Evolutionary conservation across 805 yeast genomes (phyloP).

Genomic region (Ogataea sp.): DNA sequence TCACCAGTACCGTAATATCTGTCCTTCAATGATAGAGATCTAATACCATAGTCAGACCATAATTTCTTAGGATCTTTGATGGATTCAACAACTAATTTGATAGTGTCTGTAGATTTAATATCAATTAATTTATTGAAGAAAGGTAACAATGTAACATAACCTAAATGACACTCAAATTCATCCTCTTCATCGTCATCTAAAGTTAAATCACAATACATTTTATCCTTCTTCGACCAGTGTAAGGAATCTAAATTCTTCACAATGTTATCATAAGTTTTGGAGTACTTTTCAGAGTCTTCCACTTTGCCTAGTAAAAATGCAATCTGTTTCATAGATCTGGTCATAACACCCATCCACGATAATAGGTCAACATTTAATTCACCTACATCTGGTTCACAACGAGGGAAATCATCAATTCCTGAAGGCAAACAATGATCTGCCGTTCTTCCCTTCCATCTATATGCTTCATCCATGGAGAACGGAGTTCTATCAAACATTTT

Average conservation of each 20-base stretch:
- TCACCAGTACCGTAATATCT: constrained; percentile 66
- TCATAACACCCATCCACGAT: constrained; percentile 92
- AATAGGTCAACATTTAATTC: constrained; percentile 87
- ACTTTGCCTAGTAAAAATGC: constrained; percentile 52
- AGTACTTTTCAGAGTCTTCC: constrained; percentile 52
- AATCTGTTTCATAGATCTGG: constrained; percentile 68
- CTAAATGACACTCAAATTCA: constrained; percentile 72
- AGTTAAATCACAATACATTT: constrained; percentile 76
- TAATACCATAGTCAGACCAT: constrained; percentile 72
- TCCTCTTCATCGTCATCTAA: constrained; percentile 68
- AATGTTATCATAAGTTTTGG: constrained; percentile 46
- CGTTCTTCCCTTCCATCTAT: constrained; percentile 92
- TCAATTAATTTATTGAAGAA: constrained; percentile 64
- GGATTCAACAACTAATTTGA: constrained; percentile 45
- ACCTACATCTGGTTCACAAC: constrained; percentile 79
- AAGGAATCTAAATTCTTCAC: constrained; percentile 56
- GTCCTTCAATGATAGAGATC: constrained; percentile 70
- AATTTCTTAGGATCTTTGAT: constrained; percentile 65
- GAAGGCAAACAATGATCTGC: constrained; percentile 79
- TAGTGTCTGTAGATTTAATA: constrained; percentile 32
- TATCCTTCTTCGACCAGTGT: constrained; percentile 70
- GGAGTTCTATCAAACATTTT: constrained; percentile 61
- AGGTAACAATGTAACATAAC: constrained; percentile 83
- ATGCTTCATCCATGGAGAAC: constrained; percentile 51
- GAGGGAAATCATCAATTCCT: constrained; percentile 93